Evolutionary conservation across 1,139 yeast species (phyloP).

Genomic region (Pichia sp.): DNA sequence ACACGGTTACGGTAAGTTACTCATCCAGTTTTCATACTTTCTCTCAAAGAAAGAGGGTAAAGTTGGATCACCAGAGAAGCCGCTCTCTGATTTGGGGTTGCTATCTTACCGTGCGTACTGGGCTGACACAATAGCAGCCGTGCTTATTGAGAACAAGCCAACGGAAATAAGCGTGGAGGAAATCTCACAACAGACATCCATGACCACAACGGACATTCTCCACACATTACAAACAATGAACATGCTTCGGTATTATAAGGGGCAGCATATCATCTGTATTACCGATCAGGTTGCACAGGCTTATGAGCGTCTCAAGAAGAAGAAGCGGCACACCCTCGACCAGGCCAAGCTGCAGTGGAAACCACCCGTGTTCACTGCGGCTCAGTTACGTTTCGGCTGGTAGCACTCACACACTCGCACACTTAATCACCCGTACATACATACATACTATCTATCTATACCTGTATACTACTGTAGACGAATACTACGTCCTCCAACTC

Average conservation of each 20-base stretch:
- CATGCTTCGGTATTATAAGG: slow-evolving; percentile 86
- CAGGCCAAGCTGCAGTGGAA: slow-evolving; percentile 76
- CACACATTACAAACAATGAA: slow-evolving; percentile 90
- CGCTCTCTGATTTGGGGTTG: slow-evolving; percentile 88
- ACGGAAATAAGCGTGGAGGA: slow-evolving; percentile 88
- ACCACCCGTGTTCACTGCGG: slow-evolving; percentile 95
- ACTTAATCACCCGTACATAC: no score
- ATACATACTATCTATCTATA: no score
- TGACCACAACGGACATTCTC: slow-evolving; percentile 93
- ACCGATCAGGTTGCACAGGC: slow-evolving; percentile 77
- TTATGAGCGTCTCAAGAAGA: slow-evolving; percentile 66
- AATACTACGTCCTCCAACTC: no score
- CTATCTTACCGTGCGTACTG: slow-evolving; percentile 92
- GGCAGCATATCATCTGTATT: slow-evolving; percentile 89
- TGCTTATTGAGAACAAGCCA: slow-evolving; percentile 57
- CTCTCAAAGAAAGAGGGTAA: slow-evolving; percentile 81
- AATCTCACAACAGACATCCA: slow-evolving; percentile 75
- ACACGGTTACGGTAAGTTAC: slow-evolving; percentile 84
- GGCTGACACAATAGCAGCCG: slow-evolving; percentile 81
- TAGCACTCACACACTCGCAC: no score
- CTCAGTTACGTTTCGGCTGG: slow-evolving; percentile 95
- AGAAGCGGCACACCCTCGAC: slow-evolving; percentile 73
- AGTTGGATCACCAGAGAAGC: slow-evolving; percentile 96
- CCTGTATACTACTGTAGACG: no score
- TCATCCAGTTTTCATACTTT: slow-evolving; percentile 91